phyloP scores from a whole-genome alignment of 495 filamentous ascomycete species.

The Annulohypoxylon stygium region DNA sequence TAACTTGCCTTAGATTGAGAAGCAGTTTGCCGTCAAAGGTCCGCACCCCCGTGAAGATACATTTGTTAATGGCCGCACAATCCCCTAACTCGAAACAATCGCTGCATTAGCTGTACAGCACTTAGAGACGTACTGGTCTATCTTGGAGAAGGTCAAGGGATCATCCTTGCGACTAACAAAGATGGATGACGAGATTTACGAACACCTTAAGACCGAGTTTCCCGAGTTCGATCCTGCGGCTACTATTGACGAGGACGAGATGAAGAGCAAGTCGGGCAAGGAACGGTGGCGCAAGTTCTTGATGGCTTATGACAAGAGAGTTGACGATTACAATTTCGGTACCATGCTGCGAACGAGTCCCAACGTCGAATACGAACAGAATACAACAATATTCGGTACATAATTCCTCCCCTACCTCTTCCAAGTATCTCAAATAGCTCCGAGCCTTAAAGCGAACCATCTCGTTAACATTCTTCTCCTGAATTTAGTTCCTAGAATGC shows the following conservation, averaged over 20 bases:
- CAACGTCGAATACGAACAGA: conserved; percentile 84
- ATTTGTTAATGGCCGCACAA: background rate
- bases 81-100: conserved; percentile 10
- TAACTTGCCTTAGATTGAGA: conserved; percentile 81
- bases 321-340: conserved; percentile 97
- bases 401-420: conserved; percentile 19
- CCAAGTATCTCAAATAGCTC: background rate
- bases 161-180: conserved; percentile 89
- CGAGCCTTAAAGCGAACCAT: background rate
- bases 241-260: conserved; percentile 88
- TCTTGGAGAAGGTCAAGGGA: conserved; percentile 89
- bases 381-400: conserved; percentile 91
- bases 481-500: conserved; percentile 81
- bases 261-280: conserved; percentile 98
- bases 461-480: background rate
- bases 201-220: conserved; percentile 86
- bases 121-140: conserved; percentile 95
- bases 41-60: conserved; percentile 37
- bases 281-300: conserved; percentile 96
- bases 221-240: conserved; percentile 88
- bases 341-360: conserved; percentile 87
- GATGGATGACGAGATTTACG: conserved; percentile 93
- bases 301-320: conserved; percentile 90
- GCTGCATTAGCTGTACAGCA: conserved; percentile 81
- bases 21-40: conserved; percentile 99